These are phyloP conservation scores for Arctostaphylos glauca DNA, from an alignment of 148 eudicot species.

Conservation along the genomic window DNA sequence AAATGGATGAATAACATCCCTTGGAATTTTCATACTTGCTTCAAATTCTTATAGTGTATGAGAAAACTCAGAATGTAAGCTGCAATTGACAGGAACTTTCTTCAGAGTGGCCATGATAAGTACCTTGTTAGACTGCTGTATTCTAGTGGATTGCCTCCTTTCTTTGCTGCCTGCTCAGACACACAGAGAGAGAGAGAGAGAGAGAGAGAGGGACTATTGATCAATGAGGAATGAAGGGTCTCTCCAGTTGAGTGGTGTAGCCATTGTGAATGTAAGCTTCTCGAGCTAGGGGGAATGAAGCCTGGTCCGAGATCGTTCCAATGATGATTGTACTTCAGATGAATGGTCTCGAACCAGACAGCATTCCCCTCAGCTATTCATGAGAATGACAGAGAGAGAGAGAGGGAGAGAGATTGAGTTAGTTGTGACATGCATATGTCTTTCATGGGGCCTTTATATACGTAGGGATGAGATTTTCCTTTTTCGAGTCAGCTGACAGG, in stretches of 20 bases:
- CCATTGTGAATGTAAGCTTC: not conserved
- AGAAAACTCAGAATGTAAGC: not conserved
- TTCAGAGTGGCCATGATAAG: not conserved
- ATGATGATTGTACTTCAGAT: not conserved
- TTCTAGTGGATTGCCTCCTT: slow-evolving; percentile 9
- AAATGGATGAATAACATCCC: not conserved
- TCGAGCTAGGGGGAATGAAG: slow-evolving; percentile 93
- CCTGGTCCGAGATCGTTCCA: slow-evolving; percentile 87
- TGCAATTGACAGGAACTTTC: not conserved
- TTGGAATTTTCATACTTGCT: not conserved
- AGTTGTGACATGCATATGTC: slow-evolving; percentile 27
- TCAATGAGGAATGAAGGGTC: not conserved
- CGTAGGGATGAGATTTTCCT: slow-evolving; percentile 18
- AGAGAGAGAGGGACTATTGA: slow-evolving; percentile 7
- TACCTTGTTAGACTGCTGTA: not conserved
- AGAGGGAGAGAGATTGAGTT: slow-evolving; percentile 20
- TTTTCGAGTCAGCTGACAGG: slow-evolving; percentile 10
- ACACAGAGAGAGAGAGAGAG: not conserved
- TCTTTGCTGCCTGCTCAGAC: not conserved
- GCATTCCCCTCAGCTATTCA: slow-evolving; percentile 59
- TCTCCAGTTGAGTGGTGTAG: not conserved
- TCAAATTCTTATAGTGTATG: not conserved
- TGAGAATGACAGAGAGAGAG: not conserved
- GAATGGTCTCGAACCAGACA: slow-evolving; percentile 77
- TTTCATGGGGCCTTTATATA: slow-evolving; percentile 25